Conservation (phyloP, 768 basidiomycete species). For the Tulasnella sp. region DNA sequence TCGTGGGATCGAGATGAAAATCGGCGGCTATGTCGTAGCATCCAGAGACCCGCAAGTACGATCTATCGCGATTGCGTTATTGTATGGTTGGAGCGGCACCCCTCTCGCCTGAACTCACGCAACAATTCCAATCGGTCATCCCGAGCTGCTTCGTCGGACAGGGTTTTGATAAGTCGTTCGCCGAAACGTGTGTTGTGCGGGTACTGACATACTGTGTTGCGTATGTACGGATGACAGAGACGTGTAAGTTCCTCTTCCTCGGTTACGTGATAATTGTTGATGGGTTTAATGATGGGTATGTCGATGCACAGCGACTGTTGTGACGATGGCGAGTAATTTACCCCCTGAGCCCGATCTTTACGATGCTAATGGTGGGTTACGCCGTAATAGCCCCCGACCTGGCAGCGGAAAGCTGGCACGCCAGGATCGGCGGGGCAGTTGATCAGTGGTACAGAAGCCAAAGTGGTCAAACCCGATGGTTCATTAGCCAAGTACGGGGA, state of each 20-base stretch:
- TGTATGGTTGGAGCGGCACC: conserved; percentile 50
- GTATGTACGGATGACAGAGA: conserved; percentile 14
- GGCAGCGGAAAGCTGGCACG: conserved; percentile 6
- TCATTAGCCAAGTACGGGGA: conserved; percentile 16
- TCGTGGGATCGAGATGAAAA: not conserved
- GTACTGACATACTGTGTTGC: not conserved
- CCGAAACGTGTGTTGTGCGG: not conserved
- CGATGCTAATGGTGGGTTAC: not conserved
- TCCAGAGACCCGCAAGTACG: conserved; percentile 39
- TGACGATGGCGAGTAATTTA: conserved; percentile 1
- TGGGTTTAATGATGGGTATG: not conserved
- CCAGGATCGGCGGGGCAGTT: conserved; percentile 19
- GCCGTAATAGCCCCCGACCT: conserved; percentile 1
- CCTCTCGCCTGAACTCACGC: conserved; percentile 40
- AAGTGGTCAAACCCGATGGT: conserved; percentile 19
- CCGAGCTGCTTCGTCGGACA: conserved; percentile 30
- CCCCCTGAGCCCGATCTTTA: not conserved
- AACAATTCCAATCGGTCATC: conserved; percentile 38
- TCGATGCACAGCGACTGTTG: conserved; percentile 1
- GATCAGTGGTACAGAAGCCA: conserved; percentile 14
- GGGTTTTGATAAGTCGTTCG: conserved; percentile 15
- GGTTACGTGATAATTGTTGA: not conserved
- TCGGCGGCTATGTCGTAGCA: conserved; percentile 29
- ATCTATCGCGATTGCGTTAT: conserved; percentile 36
- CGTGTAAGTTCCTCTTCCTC: not conserved